Evolutionary conservation across 352 stramenopile species (phyloP).

Genomic region (Phytophthora tubulina): DNA sequence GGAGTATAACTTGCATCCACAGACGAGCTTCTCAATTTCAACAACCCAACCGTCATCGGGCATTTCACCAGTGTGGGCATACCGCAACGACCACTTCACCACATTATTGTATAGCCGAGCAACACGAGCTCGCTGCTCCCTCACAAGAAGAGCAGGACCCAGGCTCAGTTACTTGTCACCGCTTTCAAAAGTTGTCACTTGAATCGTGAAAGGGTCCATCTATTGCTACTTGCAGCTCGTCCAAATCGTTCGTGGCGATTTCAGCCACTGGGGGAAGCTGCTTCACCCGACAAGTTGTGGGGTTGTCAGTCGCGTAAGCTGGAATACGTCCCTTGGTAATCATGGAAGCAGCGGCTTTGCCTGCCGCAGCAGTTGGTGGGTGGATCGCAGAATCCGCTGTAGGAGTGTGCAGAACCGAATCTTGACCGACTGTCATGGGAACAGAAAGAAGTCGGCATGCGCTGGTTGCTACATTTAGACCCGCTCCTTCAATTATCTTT

Average conservation of each 20-base stretch:
- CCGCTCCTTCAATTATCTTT: too few relatives aligned
- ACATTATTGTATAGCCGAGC: slow-evolving; percentile 13
- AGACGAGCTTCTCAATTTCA: slow-evolving; percentile 14
- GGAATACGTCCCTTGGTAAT: not conserved
- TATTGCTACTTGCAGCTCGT: slow-evolving; percentile 1
- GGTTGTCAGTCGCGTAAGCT: not conserved
- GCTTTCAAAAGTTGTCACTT: not conserved
- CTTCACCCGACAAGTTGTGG: slow-evolving; percentile 8
- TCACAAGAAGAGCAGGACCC: slow-evolving; percentile 4
- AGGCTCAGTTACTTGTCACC: not conserved
- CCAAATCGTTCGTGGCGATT: not conserved
- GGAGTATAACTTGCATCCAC: slow-evolving; percentile 13
- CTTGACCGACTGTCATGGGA: not conserved
- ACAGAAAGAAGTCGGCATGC: slow-evolving; percentile 4
- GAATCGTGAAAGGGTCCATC: not conserved
- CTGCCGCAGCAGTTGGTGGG: not conserved
- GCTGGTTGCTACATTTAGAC: too few relatives aligned
- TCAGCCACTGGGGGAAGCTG: slow-evolving; percentile 2
- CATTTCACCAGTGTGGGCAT: slow-evolving; percentile 1
- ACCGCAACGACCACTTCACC: slow-evolving; percentile 15
- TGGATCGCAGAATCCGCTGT: not conserved
- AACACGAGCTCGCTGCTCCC: slow-evolving; percentile 7
- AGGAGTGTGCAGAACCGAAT: not conserved
- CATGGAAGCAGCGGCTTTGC: slow-evolving; percentile 11
- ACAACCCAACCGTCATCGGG: slow-evolving; percentile 17